These are phyloP conservation scores for Plasmopara muralis DNA, from an alignment of 352 stramenopile species.

Conservation along the genomic window DNA sequence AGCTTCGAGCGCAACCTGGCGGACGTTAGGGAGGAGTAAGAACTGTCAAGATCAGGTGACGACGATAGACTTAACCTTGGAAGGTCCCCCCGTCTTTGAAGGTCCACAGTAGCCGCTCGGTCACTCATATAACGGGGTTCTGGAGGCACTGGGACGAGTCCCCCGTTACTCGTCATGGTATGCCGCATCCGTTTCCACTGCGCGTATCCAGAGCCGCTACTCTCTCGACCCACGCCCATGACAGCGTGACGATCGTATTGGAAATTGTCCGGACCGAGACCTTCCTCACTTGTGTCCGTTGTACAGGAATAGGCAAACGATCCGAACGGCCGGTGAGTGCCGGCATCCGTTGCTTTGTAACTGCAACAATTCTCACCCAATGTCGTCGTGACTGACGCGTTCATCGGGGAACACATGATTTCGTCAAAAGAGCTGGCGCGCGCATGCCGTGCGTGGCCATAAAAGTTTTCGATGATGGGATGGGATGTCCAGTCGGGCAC, in stretches of 20 bases:
- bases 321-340: slow-evolving; percentile 23
- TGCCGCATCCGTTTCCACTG: slow-evolving; percentile 43
- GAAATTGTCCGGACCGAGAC: slow-evolving; percentile 10
- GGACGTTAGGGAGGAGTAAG: slow-evolving; percentile 23
- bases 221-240: slow-evolving; percentile 4
- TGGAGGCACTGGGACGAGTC: slow-evolving; percentile 37
- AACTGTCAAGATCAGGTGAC: slow-evolving; percentile 26
- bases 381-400: slow-evolving; percentile 47
- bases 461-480: slow-evolving; percentile 77
- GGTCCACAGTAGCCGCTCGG: slow-evolving; percentile 19
- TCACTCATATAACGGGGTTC: slow-evolving; percentile 16
- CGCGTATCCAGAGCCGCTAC: slow-evolving; percentile 27
- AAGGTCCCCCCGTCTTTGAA: slow-evolving; percentile 24
- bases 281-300: slow-evolving; percentile 62
- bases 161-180: slow-evolving; percentile 20
- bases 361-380: slow-evolving; percentile 49
- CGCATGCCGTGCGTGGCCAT: slow-evolving; percentile 38
- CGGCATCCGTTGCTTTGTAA: slow-evolving; percentile 27
- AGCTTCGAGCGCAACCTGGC: slow-evolving; percentile 57
- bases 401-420: slow-evolving; percentile 74
- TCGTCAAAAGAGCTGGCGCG: slow-evolving; percentile 76
- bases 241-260: slow-evolving; percentile 15
- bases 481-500: slow-evolving; percentile 62
- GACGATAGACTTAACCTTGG: slow-evolving; percentile 14
- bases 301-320: slow-evolving; percentile 68